These are phyloP conservation scores for Collybia sp. DNA, from an alignment of 768 basidiomycete species.

Conservation along the genomic window DNA sequence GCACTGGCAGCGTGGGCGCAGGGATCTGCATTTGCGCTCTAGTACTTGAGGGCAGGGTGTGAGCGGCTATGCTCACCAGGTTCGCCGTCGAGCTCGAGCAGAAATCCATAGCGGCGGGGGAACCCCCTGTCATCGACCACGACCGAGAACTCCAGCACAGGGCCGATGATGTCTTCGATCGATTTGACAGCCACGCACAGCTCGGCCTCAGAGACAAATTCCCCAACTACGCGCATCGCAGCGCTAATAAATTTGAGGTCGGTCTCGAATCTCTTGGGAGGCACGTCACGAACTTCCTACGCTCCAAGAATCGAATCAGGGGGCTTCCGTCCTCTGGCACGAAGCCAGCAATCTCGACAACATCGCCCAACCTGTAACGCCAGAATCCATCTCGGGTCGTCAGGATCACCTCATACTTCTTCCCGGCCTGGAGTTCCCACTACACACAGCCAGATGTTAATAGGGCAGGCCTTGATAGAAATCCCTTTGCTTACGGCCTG, in stretches of 20 bases:
- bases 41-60: neutral
- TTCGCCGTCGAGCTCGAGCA: neutral
- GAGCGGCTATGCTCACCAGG: neutral
- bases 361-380: neutral
- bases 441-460: too few relatives aligned
- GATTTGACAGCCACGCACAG: neutral
- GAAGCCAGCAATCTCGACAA: neutral
- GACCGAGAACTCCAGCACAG: neutral
- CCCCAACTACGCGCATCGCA: neutral
- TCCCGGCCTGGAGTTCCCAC: neutral
- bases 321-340: neutral
- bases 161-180: neutral
- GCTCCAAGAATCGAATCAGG: neutral
- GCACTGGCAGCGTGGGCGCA: neutral
- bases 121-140: neutral
- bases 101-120: neutral
- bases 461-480: too few relatives aligned
- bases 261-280: neutral
- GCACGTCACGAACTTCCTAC: neutral
- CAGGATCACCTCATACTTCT: neutral
- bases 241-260: neutral
- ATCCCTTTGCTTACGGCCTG: neutral
- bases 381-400: neutral
- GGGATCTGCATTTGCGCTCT: neutral
- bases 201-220: neutral